Base-by-base conservation (phyloP, 2,329 filamentous ascomycete genomes). In the Monilinia fructigena region DNA sequence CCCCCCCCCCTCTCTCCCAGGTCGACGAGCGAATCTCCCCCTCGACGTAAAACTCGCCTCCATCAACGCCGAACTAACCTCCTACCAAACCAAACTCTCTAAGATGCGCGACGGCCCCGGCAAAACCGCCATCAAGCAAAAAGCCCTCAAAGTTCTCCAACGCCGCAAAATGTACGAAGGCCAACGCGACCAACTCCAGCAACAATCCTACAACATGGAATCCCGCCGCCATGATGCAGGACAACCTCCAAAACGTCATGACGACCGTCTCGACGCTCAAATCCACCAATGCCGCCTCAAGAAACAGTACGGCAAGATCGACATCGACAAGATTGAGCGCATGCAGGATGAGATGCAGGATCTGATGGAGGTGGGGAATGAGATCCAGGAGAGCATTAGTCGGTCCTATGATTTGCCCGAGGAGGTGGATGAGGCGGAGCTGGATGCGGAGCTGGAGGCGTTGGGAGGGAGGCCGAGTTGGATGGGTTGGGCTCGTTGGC, bases 341-440 rank as follows among this genome's bases (percentile, higher is more conserved):
- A 86, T 99, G 84, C 94, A 99, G 85, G 95, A 99, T 77, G 94
- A 99, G 80, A 98, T 99, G 95, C 93, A 93, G 7, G 95, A 99
- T 79, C 78, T 99, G 74, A 91, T 99, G 86, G 95, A 99, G 76
- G 89, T 97, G 68, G 94, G 95, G 4, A 98, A 98, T 78, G 95
- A 99, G 79, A 99, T 99, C 68, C 93, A 99, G 80, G 95, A 98
- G 80, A 93, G 90, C 71, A 89, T 99, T 66, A 89, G 90, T 68
- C 81, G 95, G 70, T 91, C 91, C 72, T 99, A 99, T 78, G 94
- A 98, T 76, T 85, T 99, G 47, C 95, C 95, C 0, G 95, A 99
- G 74, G 95, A 98, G 77, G 93, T 99, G 28, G 94, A 98, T 77
- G 95, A 99, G 85, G 88, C 90, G 1, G 95, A 99, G 81, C 80